Conservation (phyloP, 2,329 filamentous ascomycete genomes). For the Blastomyces silverae region DNA sequence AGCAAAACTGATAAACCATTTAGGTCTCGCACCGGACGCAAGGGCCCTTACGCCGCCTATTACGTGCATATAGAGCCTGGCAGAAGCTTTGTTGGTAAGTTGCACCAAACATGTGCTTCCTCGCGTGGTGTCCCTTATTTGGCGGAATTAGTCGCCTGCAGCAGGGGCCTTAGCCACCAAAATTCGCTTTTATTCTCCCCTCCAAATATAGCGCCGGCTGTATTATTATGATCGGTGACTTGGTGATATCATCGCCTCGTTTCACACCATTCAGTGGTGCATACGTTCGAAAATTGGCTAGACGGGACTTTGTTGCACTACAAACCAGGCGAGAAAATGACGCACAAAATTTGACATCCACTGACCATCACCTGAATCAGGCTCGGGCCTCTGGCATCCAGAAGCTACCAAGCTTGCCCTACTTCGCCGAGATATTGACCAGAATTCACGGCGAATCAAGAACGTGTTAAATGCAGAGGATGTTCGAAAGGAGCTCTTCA, state of each 20-base stretch:
- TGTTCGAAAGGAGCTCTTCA: conserved; percentile 61
- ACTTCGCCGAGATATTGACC: conserved; percentile 69
- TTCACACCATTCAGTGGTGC: background rate
- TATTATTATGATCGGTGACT: background rate
- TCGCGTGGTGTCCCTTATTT: background rate
- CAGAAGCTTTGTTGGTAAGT: conserved; percentile 63
- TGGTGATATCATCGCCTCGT: background rate
- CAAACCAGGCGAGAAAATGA: background rate
- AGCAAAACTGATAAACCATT: conserved; percentile 15
- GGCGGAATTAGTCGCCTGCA: background rate
- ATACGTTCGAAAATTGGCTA: background rate
- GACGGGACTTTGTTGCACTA: background rate
- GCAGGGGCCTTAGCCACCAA: too few relatives aligned
- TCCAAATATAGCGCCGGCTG: background rate
- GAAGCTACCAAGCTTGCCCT: conserved; percentile 59
- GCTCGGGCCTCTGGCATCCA: conserved; percentile 76
- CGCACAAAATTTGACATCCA: background rate
- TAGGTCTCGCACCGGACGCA: conserved; percentile 74
- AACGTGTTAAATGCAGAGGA: conserved; percentile 54
- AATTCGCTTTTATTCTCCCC: background rate
- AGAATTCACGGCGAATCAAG: conserved; percentile 63
- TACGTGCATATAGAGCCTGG: conserved; percentile 75
- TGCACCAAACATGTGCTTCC: background rate
- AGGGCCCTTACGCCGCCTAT: conserved; percentile 81
- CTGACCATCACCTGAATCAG: conserved; percentile 34